Percentiles rank a stretch among this genome's conserved stretches.
phyloP scores from a whole-genome alignment of 2,329 filamentous ascomycete species.

The Plectosphaerella plurivora region DNA sequence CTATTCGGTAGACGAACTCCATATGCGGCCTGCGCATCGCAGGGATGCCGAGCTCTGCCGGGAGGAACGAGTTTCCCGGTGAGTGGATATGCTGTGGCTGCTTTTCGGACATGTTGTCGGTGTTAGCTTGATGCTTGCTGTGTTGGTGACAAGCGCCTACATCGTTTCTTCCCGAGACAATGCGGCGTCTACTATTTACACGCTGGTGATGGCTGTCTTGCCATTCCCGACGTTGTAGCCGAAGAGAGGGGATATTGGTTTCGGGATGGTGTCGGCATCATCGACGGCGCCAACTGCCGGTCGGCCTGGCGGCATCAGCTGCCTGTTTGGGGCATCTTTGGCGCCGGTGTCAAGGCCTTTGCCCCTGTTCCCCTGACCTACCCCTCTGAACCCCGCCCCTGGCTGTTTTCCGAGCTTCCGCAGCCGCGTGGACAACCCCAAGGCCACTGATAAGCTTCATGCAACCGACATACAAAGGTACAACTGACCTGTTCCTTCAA shows the following conservation, averaged over 20 bases:
- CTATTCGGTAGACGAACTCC: constrained; percentile 16
- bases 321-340: no score
- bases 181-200: background rate
- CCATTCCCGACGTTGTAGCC: no score
- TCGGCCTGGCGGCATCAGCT: no score
- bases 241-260: no score
- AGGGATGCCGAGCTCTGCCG: constrained; percentile 8
- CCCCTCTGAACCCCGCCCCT: background rate
- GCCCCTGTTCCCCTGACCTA: background rate
- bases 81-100: constrained; percentile 5
- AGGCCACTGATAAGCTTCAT: no score
- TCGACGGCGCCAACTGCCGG: background rate
- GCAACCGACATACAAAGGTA: no score
- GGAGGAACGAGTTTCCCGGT: constrained; percentile 11
- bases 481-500: no score
- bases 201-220: background rate
- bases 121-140: no score
- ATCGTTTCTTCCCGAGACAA: background rate
- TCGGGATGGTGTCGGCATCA: no score
- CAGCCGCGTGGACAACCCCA: background rate
- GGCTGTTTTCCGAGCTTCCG: background rate
- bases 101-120: no score
- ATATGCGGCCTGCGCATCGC: constrained; percentile 15
- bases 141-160: no score
- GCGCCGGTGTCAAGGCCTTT: no score